These are phyloP conservation scores for Panicum virgatum DNA, from an alignment of 202 grass and related monocot species.

Conservation along the genomic window DNA sequence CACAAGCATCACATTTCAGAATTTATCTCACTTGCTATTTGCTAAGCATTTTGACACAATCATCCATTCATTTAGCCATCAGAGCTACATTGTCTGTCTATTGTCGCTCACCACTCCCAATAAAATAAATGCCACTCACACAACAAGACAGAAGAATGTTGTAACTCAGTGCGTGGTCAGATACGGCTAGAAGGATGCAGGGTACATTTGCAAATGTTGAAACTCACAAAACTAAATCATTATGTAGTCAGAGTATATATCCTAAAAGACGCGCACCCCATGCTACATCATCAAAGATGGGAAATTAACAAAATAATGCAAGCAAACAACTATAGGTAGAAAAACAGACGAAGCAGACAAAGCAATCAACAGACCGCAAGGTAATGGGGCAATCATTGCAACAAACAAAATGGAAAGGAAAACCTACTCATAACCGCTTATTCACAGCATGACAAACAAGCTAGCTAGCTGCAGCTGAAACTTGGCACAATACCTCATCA, in stretches of 20 bases:
- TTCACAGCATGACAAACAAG: slow-evolving; percentile 7
- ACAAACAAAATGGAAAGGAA: background rate
- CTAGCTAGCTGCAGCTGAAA: slow-evolving; percentile 8
- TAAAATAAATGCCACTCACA: background rate
- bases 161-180: background rate
- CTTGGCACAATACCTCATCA: background rate
- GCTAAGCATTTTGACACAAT: background rate
- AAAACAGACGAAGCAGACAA: slow-evolving; percentile 7
- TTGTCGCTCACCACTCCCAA: background rate
- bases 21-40: background rate
- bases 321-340: background rate
- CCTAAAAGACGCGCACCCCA: background rate
- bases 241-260: background rate
- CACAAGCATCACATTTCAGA: slow-evolving; percentile 16
- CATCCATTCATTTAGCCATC: background rate
- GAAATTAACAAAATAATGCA: background rate
- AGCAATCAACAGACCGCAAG: slow-evolving; percentile 4
- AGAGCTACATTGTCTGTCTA: background rate
- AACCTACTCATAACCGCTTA: background rate
- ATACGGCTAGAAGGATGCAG: background rate
- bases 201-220: background rate
- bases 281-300: background rate
- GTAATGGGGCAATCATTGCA: slow-evolving; percentile 1
- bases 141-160: background rate
- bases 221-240: background rate